Evolutionary conservation across 164 flowering plant species (phyloP).

Genomic region (Hamamelis virginiana): DNA sequence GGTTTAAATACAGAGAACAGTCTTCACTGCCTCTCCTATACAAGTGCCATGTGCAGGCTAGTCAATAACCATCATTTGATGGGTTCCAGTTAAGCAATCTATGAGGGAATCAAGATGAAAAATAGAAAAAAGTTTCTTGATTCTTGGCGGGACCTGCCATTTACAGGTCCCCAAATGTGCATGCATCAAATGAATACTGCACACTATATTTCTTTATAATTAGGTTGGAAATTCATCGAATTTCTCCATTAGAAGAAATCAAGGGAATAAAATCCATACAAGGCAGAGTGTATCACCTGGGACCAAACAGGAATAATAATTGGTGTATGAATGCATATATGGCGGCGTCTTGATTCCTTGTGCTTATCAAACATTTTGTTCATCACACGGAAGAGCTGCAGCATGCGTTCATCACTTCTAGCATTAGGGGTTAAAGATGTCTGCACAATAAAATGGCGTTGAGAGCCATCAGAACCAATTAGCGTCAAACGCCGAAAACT

Average conservation of each 20-base stretch:
- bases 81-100: no score
- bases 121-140: no score
- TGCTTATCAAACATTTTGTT: slow-evolving; percentile 99
- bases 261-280: neutral
- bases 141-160: no score
- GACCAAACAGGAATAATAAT: slow-evolving; percentile 99
- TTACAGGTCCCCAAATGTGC: neutral
- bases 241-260: neutral
- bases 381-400: slow-evolving; percentile 97
- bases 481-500: slow-evolving; percentile 93
- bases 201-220: neutral
- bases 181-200: neutral
- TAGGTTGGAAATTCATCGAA: neutral
- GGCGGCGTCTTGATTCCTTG: slow-evolving; percentile 95
- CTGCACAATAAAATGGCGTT: slow-evolving; percentile 95
- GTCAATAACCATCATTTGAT: no score
- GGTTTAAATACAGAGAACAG: neutral
- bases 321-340: slow-evolving; percentile 88
- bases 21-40: neutral
- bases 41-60: no score
- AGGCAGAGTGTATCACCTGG: slow-evolving; percentile 52
- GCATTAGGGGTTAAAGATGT: slow-evolving; percentile 98
- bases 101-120: no score
- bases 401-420: slow-evolving; percentile 93
- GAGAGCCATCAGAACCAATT: slow-evolving; percentile 98